phyloP scores from a whole-genome alignment of 176 grass and related monocot species.

The Carex scoparia region DNA sequence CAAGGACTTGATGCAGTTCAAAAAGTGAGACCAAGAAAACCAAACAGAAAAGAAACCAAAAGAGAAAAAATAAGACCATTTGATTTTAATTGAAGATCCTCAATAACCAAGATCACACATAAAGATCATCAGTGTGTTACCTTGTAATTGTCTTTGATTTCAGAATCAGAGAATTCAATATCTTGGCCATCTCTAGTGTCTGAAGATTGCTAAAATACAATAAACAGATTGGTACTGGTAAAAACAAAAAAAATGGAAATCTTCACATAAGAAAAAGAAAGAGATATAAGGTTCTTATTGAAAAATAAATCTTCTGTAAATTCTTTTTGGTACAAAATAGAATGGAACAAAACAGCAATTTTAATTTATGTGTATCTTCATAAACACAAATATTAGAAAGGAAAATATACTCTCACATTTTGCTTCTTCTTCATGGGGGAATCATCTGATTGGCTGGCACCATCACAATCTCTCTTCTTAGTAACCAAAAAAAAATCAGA shows the following conservation, averaged over 20 bases:
- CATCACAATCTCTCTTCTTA: slow-evolving; percentile 39
- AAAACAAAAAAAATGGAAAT: not conserved
- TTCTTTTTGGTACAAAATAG: not conserved
- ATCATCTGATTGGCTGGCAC: slow-evolving; percentile 17
- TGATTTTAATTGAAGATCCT: not conserved
- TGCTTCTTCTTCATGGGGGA: slow-evolving; percentile 46
- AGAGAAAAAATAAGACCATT: not conserved
- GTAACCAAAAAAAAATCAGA: slow-evolving; percentile 15
- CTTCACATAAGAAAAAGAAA: not conserved
- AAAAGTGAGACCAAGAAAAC: not conserved
- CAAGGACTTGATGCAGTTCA: not conserved
- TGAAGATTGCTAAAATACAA: slow-evolving; percentile 23
- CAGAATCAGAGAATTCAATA: slow-evolving; percentile 41
- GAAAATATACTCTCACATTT: slow-evolving; percentile 23
- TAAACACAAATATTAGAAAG: not conserved
- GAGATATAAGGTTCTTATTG: not conserved
- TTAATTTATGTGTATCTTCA: not conserved
- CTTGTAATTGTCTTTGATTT: slow-evolving; percentile 51
- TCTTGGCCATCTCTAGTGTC: slow-evolving; percentile 11
- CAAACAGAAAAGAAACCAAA: not conserved
- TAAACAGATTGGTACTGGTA: slow-evolving; percentile 3
- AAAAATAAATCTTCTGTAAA: not conserved
- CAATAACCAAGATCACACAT: not conserved
- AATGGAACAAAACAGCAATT: not conserved
- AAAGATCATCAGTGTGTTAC: not conserved